Conservation (phyloP, 2,329 filamentous ascomycete species). For the Claviceps cyperi region DNA sequence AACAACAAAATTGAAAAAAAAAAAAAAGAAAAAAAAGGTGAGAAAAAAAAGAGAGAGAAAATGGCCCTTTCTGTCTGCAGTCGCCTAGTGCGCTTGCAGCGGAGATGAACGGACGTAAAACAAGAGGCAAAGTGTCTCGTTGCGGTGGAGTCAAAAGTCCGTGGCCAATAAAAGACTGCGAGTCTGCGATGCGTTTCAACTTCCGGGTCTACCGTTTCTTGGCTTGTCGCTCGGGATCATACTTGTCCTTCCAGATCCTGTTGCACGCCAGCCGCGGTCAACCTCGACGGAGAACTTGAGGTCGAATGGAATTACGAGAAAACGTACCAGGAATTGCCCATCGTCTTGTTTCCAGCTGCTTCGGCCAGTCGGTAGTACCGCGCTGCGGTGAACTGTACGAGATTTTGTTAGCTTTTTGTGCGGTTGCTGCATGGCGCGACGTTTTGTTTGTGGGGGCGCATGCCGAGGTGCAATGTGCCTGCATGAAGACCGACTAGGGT, state of each 20-base stretch:
- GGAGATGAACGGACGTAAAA: too few species aligned
- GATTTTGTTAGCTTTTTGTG: conserved; percentile 27
- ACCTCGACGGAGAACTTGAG: neutral
- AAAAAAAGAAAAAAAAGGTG: too few species aligned
- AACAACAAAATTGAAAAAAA: too few species aligned
- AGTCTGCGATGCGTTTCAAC: too few species aligned
- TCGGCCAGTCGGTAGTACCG: conserved; percentile 89
- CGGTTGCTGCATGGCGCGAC: neutral
- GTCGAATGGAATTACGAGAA: conserved; percentile 4
- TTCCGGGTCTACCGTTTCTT: conserved; percentile 27
- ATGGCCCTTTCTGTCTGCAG: too few species aligned
- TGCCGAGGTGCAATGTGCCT: neutral
- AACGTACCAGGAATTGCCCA: conserved; percentile 90
- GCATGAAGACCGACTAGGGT: too few species aligned
- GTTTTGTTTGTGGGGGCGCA: neutral
- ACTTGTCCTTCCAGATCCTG: conserved; percentile 99
- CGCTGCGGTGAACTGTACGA: conserved; percentile 55
- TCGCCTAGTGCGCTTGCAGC: too few species aligned
- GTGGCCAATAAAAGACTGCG: too few species aligned
- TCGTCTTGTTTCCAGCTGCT: conserved; percentile 71
- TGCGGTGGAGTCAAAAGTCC: too few species aligned
- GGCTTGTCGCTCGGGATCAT: conserved; percentile 37
- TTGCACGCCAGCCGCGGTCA: conserved; percentile 1
- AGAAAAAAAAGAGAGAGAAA: too few species aligned
- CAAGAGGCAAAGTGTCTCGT: too few species aligned